A percentile compares a stretch with the other conserved stretches of the same genome.
phyloP scores from a whole-genome alignment of 2,329 filamentous ascomycete genomes.

The Scleromitrula shiraiana region DNA sequence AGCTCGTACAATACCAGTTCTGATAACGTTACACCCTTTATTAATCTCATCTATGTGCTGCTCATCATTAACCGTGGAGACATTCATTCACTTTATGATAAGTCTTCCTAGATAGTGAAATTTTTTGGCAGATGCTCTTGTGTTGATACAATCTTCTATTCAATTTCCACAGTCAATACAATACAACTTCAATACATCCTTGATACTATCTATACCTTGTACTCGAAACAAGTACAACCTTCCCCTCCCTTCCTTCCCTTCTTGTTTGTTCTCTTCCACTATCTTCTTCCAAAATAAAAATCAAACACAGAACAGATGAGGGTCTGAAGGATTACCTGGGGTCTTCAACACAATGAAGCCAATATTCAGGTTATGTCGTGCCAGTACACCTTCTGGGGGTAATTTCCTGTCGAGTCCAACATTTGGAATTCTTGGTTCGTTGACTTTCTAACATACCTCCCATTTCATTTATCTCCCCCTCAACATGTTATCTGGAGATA shows the following conservation, averaged over 20 bases:
- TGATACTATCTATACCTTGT: no score
- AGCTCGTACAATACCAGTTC: not conserved
- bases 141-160: not conserved
- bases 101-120: no score
- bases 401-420: not conserved
- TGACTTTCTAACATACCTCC: not conserved
- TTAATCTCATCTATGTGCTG: not conserved
- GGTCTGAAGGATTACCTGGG: slow-evolving; percentile 8
- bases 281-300: not conserved
- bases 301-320: slow-evolving; percentile 3
- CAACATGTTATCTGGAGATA: not conserved
- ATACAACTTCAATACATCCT: not conserved
- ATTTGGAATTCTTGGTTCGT: slow-evolving; percentile 2
- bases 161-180: not conserved
- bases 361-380: slow-evolving; percentile 8
- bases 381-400: not conserved
- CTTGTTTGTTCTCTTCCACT: not conserved
- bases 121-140: not conserved
- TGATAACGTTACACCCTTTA: slow-evolving; percentile 1
- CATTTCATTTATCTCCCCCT: not conserved
- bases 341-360: slow-evolving; percentile 9
- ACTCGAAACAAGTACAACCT: not conserved
- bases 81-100: not conserved
- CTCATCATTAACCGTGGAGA: not conserved
- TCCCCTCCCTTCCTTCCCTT: not conserved